phyloP scores from a whole-genome alignment of 1,139 yeast genomes.

The Meyerozyma elateridarum region DNA sequence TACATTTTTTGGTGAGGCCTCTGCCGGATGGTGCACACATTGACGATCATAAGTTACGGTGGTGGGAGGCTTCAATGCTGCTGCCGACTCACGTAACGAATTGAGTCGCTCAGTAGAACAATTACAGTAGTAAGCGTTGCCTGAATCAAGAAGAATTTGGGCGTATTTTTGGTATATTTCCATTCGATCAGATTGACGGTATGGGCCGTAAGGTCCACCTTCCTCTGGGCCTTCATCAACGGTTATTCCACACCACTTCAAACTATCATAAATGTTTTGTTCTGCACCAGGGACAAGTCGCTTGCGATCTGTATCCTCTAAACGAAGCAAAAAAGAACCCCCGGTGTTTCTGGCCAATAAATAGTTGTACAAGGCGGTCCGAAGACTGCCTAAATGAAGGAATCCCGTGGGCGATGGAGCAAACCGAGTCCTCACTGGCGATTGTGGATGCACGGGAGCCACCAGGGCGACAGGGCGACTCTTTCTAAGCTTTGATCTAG shows the following conservation, averaged over 20 bases:
- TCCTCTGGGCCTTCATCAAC: slow-evolving; percentile 78
- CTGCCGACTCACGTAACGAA: slow-evolving; percentile 66
- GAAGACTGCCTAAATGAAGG: slow-evolving; percentile 82
- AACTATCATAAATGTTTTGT: slow-evolving; percentile 65
- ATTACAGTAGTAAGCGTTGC: slow-evolving; percentile 79
- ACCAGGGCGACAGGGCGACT: slow-evolving; percentile 4
- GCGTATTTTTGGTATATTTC: slow-evolving; percentile 60
- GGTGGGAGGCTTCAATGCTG: slow-evolving; percentile 75
- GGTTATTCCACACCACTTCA: slow-evolving; percentile 70
- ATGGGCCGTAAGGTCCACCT: slow-evolving; percentile 73
- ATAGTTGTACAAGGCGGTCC: slow-evolving; percentile 91
- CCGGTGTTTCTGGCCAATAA: slow-evolving; percentile 72
- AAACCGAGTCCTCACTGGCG: slow-evolving; percentile 82
- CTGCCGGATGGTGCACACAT: slow-evolving; percentile 39
- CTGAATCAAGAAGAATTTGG: slow-evolving; percentile 50
- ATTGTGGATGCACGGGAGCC: slow-evolving; percentile 36
- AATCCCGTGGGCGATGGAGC: slow-evolving; percentile 99
- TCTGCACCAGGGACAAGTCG: slow-evolving; percentile 82
- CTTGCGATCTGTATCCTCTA: slow-evolving; percentile 89
- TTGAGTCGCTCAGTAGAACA: slow-evolving; percentile 80
- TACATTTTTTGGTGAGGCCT: slow-evolving; percentile 25
- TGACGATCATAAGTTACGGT: slow-evolving; percentile 88
- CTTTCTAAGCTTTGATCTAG: slow-evolving; percentile 1
- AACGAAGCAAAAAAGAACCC: slow-evolving; percentile 74
- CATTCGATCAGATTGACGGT: slow-evolving; percentile 76